These are phyloP conservation scores for Populus hybrid DNA, from an alignment of 441 rosid genomes.

Conservation along the genomic window DNA sequence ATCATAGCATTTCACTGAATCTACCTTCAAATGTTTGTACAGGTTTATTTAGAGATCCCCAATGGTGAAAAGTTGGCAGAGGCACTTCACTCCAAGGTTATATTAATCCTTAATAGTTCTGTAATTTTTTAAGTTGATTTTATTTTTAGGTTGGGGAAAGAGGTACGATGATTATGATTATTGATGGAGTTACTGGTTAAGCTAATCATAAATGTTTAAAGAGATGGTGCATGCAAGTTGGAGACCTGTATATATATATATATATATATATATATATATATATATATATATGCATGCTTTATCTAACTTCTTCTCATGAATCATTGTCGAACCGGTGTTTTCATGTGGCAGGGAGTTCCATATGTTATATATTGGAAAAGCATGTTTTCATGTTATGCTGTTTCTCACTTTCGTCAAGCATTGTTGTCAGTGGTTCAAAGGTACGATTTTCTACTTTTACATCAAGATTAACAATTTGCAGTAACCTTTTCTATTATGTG, in stretches of 20 bases:
- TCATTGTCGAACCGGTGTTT: slow-evolving; percentile 17
- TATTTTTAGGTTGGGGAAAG: not conserved
- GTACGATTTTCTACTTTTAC: slow-evolving; percentile 33
- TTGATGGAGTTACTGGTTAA: not conserved
- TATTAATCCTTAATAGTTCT: not conserved
- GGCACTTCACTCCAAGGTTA: slow-evolving; percentile 86
- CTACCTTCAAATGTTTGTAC: slow-evolving; percentile 13
- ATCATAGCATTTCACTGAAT: slow-evolving; percentile 8
- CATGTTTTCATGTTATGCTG: slow-evolving; percentile 53
- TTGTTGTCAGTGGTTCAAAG: slow-evolving; percentile 78
- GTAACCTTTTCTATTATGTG: not conserved
- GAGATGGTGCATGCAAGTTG: slow-evolving; percentile 1
- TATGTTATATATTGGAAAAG: slow-evolving; percentile 84
- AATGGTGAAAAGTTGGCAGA: slow-evolving; percentile 79
- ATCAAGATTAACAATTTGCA: not conserved
- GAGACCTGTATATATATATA: not conserved
- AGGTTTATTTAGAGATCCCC: slow-evolving; percentile 90
- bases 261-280: not conserved
- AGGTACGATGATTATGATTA: not conserved
- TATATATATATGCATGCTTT: not conserved
- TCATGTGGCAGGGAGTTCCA: slow-evolving; percentile 71
- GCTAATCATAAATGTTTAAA: slow-evolving; percentile 4
- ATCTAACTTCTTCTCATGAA: slow-evolving; percentile 7
- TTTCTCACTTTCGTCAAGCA: slow-evolving; percentile 87
- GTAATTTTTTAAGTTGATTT: not conserved